Percentiles rank a stretch among this genome's conserved stretches.
Evolutionary conservation across 73 alveolate genomes (phyloP).

Genomic region (Symbiodinium pilosum): DNA sequence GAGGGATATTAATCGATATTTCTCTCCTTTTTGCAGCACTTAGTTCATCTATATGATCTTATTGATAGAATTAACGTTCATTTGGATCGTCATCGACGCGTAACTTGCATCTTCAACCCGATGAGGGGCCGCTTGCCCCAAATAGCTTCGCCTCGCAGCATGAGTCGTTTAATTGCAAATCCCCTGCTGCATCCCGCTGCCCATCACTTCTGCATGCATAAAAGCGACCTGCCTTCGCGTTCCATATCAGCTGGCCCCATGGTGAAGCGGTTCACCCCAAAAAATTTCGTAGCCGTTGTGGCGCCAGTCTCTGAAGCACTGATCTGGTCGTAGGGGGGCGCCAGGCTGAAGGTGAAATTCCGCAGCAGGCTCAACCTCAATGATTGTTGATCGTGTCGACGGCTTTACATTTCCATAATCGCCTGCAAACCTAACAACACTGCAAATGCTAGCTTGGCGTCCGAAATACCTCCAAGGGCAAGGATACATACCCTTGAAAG

Average conservation of each 20-base stretch:
- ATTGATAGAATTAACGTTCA: too few relatives aligned
- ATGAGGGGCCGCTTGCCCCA: conserved; percentile 5
- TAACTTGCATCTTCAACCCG: background rate
- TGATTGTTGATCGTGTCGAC: background rate
- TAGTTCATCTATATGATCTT: too few relatives aligned
- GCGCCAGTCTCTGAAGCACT: background rate
- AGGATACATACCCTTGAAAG: too few relatives aligned
- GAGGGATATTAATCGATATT: too few relatives aligned
- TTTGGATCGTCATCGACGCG: background rate
- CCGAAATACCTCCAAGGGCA: too few relatives aligned
- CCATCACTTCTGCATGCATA: too few relatives aligned
- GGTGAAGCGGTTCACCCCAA: conserved; percentile 8
- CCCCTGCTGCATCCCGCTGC: too few relatives aligned
- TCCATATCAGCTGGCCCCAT: conserved; percentile 22
- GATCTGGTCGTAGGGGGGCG: background rate
- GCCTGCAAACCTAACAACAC: too few relatives aligned
- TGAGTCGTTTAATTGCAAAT: too few relatives aligned
- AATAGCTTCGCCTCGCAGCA: background rate
- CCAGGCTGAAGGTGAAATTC: background rate
- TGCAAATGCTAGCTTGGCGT: too few relatives aligned
- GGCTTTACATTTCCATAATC: too few relatives aligned
- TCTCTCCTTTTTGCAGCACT: too few relatives aligned
- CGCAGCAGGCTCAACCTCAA: background rate
- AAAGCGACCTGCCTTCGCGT: background rate
- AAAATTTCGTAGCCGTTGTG: background rate